These are phyloP conservation scores for Beauveria sp. DNA, from an alignment of 2,329 filamentous ascomycete species.

Conservation along the genomic window DNA sequence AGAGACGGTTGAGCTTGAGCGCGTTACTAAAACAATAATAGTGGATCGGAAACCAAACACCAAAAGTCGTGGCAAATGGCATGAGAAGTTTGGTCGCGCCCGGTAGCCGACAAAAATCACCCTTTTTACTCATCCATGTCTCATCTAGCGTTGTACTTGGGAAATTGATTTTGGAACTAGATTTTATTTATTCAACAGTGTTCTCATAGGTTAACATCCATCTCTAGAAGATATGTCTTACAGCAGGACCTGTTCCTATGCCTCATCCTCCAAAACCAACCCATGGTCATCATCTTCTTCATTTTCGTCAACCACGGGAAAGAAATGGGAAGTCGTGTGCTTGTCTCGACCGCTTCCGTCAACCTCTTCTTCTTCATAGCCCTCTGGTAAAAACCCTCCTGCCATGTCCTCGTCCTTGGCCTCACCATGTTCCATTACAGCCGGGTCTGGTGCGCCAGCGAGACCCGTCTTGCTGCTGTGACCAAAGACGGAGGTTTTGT, in stretches of 20 bases:
- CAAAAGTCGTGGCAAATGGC: slow-evolving; percentile 46
- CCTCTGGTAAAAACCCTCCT: slow-evolving; percentile 55
- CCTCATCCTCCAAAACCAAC: slow-evolving; percentile 11
- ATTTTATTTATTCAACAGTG: too few relatives aligned
- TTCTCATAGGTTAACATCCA: too few relatives aligned
- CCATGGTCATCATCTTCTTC: slow-evolving; percentile 26
- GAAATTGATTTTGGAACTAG: too few relatives aligned
- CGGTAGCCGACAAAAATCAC: slow-evolving; percentile 23
- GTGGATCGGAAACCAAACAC: slow-evolving; percentile 19
- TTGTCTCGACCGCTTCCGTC: slow-evolving; percentile 27
- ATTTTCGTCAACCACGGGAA: slow-evolving; percentile 39
- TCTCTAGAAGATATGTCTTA: too few relatives aligned
- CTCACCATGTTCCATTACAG: slow-evolving; percentile 13
- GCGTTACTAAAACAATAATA: slow-evolving; percentile 41
- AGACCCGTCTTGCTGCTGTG: slow-evolving; percentile 29
- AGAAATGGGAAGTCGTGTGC: slow-evolving; percentile 37
- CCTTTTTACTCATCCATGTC: neutral
- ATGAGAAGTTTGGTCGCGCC: slow-evolving; percentile 48
- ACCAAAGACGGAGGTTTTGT: slow-evolving; percentile 46
- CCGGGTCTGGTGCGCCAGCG: slow-evolving; percentile 14
- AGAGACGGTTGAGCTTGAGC: slow-evolving; percentile 54
- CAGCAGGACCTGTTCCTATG: neutral
- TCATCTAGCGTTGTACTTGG: too few relatives aligned
- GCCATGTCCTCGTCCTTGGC: slow-evolving; percentile 43
- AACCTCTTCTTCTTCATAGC: slow-evolving; percentile 37